Evolutionary conservation across 2,329 filamentous ascomycete genomes (phyloP).

Genomic region (Ophiocordyceps camponoti-floridani): DNA sequence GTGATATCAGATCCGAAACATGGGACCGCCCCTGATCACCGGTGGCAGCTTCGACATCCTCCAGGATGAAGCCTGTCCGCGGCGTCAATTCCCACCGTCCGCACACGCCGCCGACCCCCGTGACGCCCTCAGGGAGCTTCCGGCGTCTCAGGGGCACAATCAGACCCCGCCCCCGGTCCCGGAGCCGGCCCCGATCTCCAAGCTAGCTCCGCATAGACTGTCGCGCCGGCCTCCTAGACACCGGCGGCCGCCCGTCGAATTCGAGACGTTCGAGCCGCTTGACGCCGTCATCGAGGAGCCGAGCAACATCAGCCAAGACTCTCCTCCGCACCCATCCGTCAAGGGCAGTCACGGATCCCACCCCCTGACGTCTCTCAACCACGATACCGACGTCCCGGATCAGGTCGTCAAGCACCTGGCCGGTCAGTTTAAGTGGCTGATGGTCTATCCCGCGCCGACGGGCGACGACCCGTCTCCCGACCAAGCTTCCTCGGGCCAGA

Average conservation of each 20-base stretch:
- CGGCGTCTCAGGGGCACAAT: conserved; percentile 10
- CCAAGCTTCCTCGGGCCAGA: conserved; percentile 1
- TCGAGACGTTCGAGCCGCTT: conserved; percentile 16
- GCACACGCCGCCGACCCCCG: conserved; percentile 2
- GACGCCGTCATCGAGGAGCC: conserved; percentile 14
- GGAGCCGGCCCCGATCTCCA: conserved; percentile 1
- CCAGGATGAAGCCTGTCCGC: conserved; percentile 2
- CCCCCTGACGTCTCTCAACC: conserved; percentile 9
- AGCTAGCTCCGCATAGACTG: conserved; percentile 3
- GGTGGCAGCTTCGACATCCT: conserved; percentile 2
- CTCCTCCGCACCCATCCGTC: background rate
- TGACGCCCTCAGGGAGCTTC: conserved; percentile 11
- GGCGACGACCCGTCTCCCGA: background rate
- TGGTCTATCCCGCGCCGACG: conserved; percentile 18
- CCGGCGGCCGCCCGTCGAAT: conserved; percentile 13
- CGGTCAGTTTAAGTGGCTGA: conserved; percentile 32
- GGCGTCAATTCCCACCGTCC: background rate
- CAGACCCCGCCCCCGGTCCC: conserved; percentile 1
- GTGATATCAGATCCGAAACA: background rate
- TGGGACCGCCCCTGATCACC: background rate
- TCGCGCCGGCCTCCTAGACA: conserved; percentile 6
- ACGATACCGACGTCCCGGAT: conserved; percentile 8
- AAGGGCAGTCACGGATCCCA: conserved; percentile 2
- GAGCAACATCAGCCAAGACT: background rate
- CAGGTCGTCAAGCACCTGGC: conserved; percentile 24